Base-by-base conservation (phyloP, 495 filamentous ascomycete genomes). In the Penicillium lividum region DNA sequence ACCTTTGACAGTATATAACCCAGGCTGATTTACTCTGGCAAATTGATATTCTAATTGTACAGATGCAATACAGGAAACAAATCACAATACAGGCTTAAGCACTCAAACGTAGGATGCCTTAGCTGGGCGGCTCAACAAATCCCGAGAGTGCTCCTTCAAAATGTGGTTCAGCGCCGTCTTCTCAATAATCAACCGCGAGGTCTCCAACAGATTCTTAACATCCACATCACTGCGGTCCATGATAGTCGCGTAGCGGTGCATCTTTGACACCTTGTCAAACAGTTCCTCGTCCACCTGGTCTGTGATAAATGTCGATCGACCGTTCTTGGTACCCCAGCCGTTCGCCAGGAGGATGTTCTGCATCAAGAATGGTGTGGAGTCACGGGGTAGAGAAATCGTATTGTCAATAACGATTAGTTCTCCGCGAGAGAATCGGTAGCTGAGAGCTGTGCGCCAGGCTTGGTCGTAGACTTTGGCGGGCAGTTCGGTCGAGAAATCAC, bases 401-500 rank as follows among this genome's bases (percentile, higher is more conserved):
- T 89, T 86, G 58, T 92, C 86, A 61, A 94, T 83, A 47, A 98
- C 83, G 48, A 97, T 77, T 71, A 99, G 74, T 77, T 97, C 89
- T 16, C 91, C 93, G 56, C 88, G 86, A 56, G 83, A 77, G 74
- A 92, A 98, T 44, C 95, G 85, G 74, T 96, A 96, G 62, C 89
- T 92, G 54, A 99, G 81, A 2, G 95, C 95, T 34, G 89, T 98
- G 67, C 95, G 85, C 92, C 92, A 98, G 10, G 95, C 95, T 66
- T 95, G 75, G 70, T 97, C 93, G 75, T 99, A 99, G 48, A 97
- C 86, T 80, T 97, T 97, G 62, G 80, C 80, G 50, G 88, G 92
- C 57, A 99, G 79, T 34, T 80, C 83, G 16, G 91, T 92, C 52
- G 84, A 83, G 73, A 98, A 98, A 73, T 97, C 92, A 59, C 94